phyloP scores from a whole-genome alignment of 1,284 basidiomycete species.

The Microbotryum intermedium region DNA sequence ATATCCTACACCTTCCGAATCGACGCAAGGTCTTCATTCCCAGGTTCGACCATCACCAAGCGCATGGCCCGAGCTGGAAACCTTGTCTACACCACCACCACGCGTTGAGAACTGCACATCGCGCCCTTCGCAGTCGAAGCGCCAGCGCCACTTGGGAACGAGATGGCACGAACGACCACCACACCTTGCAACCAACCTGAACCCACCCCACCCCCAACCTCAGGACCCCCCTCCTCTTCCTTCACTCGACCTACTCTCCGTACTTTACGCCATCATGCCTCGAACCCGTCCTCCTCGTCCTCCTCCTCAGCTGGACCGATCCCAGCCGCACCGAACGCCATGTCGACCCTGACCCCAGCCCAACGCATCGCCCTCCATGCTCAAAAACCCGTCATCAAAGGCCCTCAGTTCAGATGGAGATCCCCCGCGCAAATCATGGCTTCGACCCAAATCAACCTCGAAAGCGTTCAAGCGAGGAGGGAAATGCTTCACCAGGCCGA shows the following conservation, averaged over 20 bases:
- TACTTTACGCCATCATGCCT: conserved; percentile 18
- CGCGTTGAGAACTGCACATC: no score
- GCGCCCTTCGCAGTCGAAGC: no score
- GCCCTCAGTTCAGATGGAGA: conserved; percentile 24
- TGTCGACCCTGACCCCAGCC: conserved; percentile 9
- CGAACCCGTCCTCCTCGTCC: background rate
- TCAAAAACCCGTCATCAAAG: conserved; percentile 26
- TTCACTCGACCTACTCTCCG: conserved; percentile 11
- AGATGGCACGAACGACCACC: no score
- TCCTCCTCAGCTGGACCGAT: conserved; percentile 6
- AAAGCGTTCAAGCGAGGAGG: conserved; percentile 17
- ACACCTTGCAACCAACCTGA: no score
- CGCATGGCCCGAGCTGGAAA: no score
- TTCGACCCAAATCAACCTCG: conserved; percentile 26
- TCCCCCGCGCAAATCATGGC: conserved; percentile 17
- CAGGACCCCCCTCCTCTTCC: background rate
- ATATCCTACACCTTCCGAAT: no score
- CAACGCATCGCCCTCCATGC: conserved; percentile 19
- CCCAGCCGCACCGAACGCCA: conserved; percentile 15
- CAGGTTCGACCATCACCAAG: no score
- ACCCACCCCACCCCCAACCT: background rate
- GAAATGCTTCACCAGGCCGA: conserved; percentile 28
- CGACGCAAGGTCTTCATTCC: no score
- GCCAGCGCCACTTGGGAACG: no score
- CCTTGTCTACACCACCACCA: no score